Evolutionary conservation across 164 flowering plant species (phyloP).

Genomic region (Vitis riparia): DNA sequence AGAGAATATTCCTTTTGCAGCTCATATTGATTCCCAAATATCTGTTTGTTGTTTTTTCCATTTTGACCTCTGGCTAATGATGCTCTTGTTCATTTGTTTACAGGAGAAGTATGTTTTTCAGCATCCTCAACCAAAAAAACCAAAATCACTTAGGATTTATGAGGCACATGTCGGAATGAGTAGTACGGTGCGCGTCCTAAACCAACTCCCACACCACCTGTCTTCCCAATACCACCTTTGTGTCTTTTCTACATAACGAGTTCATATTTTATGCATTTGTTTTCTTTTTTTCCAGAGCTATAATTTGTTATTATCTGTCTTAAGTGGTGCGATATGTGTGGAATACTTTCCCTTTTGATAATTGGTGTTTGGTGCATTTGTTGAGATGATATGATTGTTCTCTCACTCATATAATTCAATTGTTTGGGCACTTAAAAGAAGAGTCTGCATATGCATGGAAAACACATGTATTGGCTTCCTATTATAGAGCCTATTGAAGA

Average conservation of each 20-base stretch:
- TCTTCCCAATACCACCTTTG: no score
- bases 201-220: conserved; percentile 8
- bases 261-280: background rate
- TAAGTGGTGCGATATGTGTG: no score
- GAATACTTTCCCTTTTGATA: no score
- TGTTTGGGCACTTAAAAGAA: no score
- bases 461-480: background rate
- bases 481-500: background rate
- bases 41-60: background rate
- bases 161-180: conserved; percentile 99
- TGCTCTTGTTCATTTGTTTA: conserved; percentile 7
- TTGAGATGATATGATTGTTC: no score
- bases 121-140: conserved; percentile 88
- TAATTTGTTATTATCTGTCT: no score
- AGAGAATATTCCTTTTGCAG: no score
- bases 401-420: no score
- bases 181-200: conserved; percentile 60
- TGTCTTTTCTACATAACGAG: background rate
- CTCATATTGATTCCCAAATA: no score
- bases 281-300: background rate
- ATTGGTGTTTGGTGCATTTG: no score
- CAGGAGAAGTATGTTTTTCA: conserved; percentile 85
- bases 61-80: conserved; percentile 2
- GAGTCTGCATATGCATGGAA: background rate
- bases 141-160: conserved; percentile 87